phyloP scores from a whole-genome alignment of 768 basidiomycete species.

The Pleurotus tuber-regium region DNA sequence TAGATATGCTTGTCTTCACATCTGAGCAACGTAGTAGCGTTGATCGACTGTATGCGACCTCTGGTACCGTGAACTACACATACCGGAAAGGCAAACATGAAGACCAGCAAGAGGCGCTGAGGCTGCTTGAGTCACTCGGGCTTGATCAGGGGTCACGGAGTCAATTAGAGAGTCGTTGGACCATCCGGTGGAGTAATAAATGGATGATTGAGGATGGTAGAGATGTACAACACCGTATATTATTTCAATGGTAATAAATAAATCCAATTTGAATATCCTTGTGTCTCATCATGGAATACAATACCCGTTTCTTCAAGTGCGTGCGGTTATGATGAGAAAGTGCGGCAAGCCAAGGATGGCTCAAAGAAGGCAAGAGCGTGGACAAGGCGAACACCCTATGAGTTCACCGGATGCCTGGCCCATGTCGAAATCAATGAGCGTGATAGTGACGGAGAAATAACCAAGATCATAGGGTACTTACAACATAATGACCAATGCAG shows the following conservation, averaged over 20 bases:
- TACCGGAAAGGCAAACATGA: too few species aligned
- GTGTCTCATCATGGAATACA: neutral
- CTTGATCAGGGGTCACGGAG: neutral
- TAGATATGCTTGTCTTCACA: too few species aligned
- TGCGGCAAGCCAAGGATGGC: neutral
- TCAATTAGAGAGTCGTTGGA: neutral
- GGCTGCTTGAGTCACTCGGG: too few species aligned
- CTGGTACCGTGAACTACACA: too few species aligned
- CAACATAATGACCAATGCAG: conserved; percentile 27
- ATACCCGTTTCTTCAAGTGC: neutral
- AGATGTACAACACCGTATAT: neutral
- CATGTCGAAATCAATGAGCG: conserved; percentile 30
- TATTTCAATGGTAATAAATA: neutral
- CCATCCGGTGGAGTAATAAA: neutral
- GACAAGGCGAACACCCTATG: neutral
- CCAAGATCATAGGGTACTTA: conserved; percentile 22
- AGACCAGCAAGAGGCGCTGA: too few species aligned
- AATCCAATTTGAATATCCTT: too few species aligned
- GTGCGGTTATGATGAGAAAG: neutral
- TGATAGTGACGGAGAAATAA: conserved; percentile 13
- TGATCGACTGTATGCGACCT: too few species aligned
- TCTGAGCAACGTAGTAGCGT: too few species aligned
- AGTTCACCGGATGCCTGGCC: conserved; percentile 31
- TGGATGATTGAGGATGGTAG: neutral
- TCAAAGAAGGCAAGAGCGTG: neutral